Base-by-base conservation (phyloP, 768 basidiomycete species). In the Leccinum imitatum region DNA sequence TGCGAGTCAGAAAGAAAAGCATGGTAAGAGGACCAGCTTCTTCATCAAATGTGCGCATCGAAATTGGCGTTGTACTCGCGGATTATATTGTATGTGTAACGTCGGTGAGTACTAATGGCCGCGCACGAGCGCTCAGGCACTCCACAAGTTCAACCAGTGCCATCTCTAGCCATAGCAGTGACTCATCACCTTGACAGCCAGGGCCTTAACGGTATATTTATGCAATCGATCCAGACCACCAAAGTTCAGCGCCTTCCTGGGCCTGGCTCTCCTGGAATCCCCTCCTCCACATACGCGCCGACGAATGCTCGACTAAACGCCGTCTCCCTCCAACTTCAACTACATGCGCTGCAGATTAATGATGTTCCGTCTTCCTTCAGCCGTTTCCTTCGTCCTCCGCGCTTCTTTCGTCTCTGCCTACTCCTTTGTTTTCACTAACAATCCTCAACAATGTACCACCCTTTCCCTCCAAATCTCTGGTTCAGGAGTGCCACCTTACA, bases 11-110 rank as follows among this genome's bases (percentile, higher is more conserved):
- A 23, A 63, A 41, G 37, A 50, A 11, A 31, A 31, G 31, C 10
- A 69, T 65, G 10, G 61, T 59, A 19, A 69, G 5, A 68, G 53
- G 17, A 56, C 56, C 1, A 10, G 33, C 33, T 13, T 13, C 33
- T 33, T 33, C 33, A 33, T 33, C 33, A 33, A 33, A 33, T 33
- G 11, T 33, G 33, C 11, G 33, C 33, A 33, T 33, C 33, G 33
- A 33, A 33, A 33, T 33, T 11, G 33, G 33, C 11, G 33, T 33
- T 33, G 33, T 33, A 13, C 33, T 33, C 33, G 11, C 4, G 33
- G 11, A n/a, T 41, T 14, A 14, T 14, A 35, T 35, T 35, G 39
- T 41, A 41, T 41, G 39, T n/a, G 17, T 7, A 33, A 33, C 33
- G 39, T 41, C 39, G 17, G 39, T 41, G 17, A 41, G 39, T n/a